Conservation (phyloP, 305 asterid genomes). For the Stenogyne calaminthoides region DNA sequence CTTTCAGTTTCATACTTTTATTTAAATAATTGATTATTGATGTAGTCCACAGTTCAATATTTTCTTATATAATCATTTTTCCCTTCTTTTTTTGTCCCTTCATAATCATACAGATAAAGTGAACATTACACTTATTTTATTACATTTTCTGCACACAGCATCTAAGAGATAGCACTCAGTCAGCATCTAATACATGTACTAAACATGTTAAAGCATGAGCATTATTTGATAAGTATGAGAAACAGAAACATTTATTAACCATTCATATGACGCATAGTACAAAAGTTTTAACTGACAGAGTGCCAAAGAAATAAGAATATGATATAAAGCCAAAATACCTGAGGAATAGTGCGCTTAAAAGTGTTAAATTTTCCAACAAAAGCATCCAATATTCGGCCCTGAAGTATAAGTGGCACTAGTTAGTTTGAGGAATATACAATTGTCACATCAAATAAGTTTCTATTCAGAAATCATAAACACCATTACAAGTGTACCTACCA, state of each 20-base stretch:
- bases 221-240: not conserved
- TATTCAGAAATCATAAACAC: slow-evolving; percentile 13
- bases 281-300: not conserved
- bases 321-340: slow-evolving; percentile 54
- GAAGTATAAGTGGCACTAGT: slow-evolving; percentile 31
- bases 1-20: not conserved
- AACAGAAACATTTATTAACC: not conserved
- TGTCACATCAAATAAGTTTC: slow-evolving; percentile 23
- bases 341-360: slow-evolving; percentile 95
- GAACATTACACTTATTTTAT: not conserved
- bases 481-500: slow-evolving; percentile 54
- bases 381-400: slow-evolving; percentile 99
- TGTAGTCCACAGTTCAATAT: not conserved
- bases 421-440: slow-evolving; percentile 21
- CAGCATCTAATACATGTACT: not conserved
- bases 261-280: not conserved
- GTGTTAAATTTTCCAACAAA: slow-evolving; percentile 98
- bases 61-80: not conserved
- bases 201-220: not conserved
- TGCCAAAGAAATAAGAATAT: slow-evolving; percentile 1
- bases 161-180: not conserved
- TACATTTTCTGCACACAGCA: not conserved
- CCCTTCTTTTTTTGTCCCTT: not conserved
- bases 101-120: not conserved
- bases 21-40: not conserved